These are phyloP conservation scores for Tardiomyces blankii DNA, from an alignment of 1,139 yeast species.

Conservation along the genomic window DNA sequence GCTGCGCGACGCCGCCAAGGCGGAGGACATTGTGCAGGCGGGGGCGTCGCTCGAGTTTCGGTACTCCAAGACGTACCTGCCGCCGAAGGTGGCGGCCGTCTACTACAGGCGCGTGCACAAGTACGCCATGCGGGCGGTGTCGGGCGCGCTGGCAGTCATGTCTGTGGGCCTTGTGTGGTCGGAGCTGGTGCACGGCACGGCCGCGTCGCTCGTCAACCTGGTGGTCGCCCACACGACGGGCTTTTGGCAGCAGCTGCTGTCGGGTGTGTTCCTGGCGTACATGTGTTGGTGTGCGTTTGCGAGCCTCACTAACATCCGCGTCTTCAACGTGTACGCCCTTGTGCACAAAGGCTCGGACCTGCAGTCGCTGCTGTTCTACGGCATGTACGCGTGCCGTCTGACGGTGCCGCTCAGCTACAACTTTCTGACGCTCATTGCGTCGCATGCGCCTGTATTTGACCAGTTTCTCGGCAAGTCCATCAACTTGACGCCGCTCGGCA, in stretches of 20 bases:
- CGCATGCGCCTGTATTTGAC: constrained; percentile 33
- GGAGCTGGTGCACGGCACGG: constrained; percentile 64
- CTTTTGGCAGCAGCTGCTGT: constrained; percentile 24
- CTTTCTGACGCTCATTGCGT: constrained; percentile 54
- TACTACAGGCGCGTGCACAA: constrained; percentile 39
- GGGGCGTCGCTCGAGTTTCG: constrained; percentile 18
- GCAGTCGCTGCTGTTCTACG: constrained; percentile 63
- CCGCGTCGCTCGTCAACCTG: constrained; percentile 47
- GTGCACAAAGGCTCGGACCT: constrained; percentile 60
- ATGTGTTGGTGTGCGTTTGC: constrained; percentile 58
- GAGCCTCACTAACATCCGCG: constrained; percentile 54
- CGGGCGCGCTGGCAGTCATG: constrained; percentile 32
- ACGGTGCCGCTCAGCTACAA: constrained; percentile 78
- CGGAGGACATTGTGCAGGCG: constrained; percentile 24
- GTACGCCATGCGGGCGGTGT: constrained; percentile 29
- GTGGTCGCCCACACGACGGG: constrained; percentile 28
- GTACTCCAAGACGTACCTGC: constrained; percentile 19
- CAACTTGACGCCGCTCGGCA: constrained; percentile 65
- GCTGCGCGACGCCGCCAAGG: constrained; percentile 27
- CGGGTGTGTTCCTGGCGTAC: constrained; percentile 43
- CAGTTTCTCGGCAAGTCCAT: constrained; percentile 65
- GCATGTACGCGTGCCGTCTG: constrained; percentile 71
- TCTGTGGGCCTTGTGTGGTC: constrained; percentile 56
- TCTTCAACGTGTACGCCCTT: constrained; percentile 69
- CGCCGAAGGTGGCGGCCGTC: constrained; percentile 31